Base-by-base conservation (phyloP, 352 stramenopile genomes). In the Pythium aphanidermatum region DNA sequence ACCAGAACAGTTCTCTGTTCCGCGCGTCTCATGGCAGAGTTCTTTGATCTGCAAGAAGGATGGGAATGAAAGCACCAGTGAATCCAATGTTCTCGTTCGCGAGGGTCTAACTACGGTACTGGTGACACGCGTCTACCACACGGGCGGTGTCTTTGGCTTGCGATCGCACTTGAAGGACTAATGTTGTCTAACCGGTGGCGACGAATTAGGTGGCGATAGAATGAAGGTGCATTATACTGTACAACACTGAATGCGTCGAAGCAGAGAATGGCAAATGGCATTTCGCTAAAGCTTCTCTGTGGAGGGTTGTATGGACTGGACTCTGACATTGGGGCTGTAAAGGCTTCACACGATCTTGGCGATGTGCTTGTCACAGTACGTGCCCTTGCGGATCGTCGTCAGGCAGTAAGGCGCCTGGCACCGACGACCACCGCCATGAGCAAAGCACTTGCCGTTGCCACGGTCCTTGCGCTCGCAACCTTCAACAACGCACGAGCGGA, bases 401-500 rank as follows among this genome's bases (percentile, higher is more conserved):
- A 74, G 60, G 62, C 78, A 90, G 52, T 72, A 65, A 25, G 67
- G 59, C 2, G 70, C 60, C 42, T 88, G 70, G 58, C 78, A 90
- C 34, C 75, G 75, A 51, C 75, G 75, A 43, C 79, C 76, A 32
- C 77, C 79, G 14, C 79, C 76, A 51, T 89, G 79, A 2, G 72
- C 77, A 26, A 87, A 86, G 66, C 79, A 91, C 56, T 85, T 85
- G 60, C 79, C 79, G 36, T 87, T 89, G 46, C 79, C 79, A n/a
- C 79, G 74, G 60, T 91, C 79, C 47, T 89, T 89, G 54, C 86
- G 86, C 37, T 84, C 69, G 48, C 79, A 91, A 2, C 71, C 76
- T 27, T 78, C 68, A 3, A 87, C 63, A 9, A 62, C 61, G 54
- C 79, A 91, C n/a, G 70, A 75, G 14, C 79, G 74, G 25, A 89